Evolutionary conservation across 2,329 filamentous ascomycete species (phyloP).

Genomic region (Aspergillus alliaceus): DNA sequence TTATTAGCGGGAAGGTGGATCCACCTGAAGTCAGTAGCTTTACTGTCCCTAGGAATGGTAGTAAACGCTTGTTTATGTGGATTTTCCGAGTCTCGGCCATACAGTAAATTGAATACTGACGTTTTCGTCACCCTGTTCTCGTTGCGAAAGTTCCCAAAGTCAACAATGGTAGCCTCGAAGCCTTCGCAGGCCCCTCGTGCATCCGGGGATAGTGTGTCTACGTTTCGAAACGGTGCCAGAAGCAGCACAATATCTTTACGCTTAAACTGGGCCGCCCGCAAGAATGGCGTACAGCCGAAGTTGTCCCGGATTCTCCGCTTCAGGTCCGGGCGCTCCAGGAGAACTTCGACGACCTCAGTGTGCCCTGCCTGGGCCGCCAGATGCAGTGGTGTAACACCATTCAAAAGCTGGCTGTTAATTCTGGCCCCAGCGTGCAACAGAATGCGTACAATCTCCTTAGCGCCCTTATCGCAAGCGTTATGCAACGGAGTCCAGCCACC

Average conservation of each 20-base stretch:
- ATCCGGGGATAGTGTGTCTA: slow-evolving; percentile 35
- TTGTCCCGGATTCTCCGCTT: slow-evolving; percentile 37
- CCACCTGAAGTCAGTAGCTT: slow-evolving; percentile 53
- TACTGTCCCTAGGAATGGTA: slow-evolving; percentile 48
- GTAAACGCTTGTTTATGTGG: slow-evolving; percentile 48
- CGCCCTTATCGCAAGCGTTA: slow-evolving; percentile 54
- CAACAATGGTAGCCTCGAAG: slow-evolving; percentile 55
- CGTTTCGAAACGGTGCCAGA: slow-evolving; percentile 39
- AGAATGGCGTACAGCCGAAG: slow-evolving; percentile 42
- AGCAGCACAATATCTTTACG: slow-evolving; percentile 37
- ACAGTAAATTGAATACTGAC: slow-evolving; percentile 54
- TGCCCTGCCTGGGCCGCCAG: slow-evolving; percentile 42
- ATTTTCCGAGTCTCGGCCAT: slow-evolving; percentile 50
- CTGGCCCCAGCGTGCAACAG: slow-evolving; percentile 41
- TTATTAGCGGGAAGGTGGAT: slow-evolving; percentile 57
- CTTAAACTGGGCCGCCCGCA: slow-evolving; percentile 42
- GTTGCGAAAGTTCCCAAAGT: slow-evolving; percentile 50
- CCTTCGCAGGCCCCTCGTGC: slow-evolving; percentile 48
- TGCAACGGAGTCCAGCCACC: slow-evolving; percentile 57
- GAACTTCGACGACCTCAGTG: slow-evolving; percentile 35
- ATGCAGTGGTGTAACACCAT: slow-evolving; percentile 41
- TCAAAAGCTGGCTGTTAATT: slow-evolving; percentile 40
- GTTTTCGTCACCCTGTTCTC: slow-evolving; percentile 48
- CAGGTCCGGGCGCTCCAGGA: slow-evolving; percentile 33
- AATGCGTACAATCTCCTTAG: slow-evolving; percentile 44